Evolutionary conservation across 106 monocot genomes (phyloP).

Genomic region (Xerophyta viscosa): DNA sequence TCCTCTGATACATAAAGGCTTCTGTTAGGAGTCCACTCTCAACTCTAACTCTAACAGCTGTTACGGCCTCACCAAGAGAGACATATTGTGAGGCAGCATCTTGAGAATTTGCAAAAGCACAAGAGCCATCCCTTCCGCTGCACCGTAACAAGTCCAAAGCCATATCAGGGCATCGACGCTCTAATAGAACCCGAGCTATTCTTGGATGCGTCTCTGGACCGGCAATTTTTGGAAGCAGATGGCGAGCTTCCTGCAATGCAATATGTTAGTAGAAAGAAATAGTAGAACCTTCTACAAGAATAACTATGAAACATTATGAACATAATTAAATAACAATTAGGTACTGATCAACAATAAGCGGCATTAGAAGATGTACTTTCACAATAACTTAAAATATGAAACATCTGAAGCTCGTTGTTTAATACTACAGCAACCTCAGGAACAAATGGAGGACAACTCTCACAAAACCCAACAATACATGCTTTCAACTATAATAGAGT

Average conservation of each 20-base stretch:
- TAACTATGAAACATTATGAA: no score
- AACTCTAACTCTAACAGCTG: constrained; percentile 64
- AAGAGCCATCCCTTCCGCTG: constrained; percentile 58
- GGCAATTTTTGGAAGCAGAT: constrained; percentile 71
- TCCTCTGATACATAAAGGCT: constrained; percentile 87
- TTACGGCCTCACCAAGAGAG: constrained; percentile 59
- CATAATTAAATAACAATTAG: no score
- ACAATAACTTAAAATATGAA: no score
- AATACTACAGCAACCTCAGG: no score
- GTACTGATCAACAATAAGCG: no score
- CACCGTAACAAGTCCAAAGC: constrained; percentile 70
- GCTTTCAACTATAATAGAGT: no score
- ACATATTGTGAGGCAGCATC: constrained; percentile 15
- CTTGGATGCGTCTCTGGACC: constrained; percentile 73
- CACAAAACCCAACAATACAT: no score
- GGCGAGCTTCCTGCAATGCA: constrained; percentile 45
- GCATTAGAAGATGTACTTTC: no score
- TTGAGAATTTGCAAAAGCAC: constrained; percentile 18
- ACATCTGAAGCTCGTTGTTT: no score
- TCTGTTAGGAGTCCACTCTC: constrained; percentile 84
- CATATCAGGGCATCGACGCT: constrained; percentile 61
- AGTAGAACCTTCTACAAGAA: no score
- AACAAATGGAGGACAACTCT: no score
- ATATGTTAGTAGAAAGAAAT: no score
- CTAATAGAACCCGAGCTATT: constrained; percentile 76